Evolutionary conservation across 169 alveolate genomes (phyloP), one percentile per base, ranked within the genome.

Genomic region (Eimeria tenella): DNA sequence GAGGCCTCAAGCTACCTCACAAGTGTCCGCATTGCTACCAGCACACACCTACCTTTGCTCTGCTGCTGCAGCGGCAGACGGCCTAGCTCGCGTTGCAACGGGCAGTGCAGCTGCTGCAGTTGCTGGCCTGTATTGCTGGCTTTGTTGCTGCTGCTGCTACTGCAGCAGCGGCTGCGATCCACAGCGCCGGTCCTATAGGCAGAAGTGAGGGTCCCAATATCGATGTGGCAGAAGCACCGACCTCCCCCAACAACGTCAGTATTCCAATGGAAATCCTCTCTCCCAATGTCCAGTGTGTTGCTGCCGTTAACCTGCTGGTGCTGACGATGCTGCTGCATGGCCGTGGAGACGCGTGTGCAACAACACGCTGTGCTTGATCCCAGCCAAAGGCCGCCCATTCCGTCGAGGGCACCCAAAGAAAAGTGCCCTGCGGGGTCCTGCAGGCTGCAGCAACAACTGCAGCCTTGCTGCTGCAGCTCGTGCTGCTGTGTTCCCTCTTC

Each of bases 51-150:
- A 75, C 86, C 86, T 50, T 25, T 42, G 86, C 86, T 75, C 11
- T 75, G 86, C 68, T 75, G 86, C 86, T 75, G 86, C 86, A 75
- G 65, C 86, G 86, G 86, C 65, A 75, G 19, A 62, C 86, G 86
- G 13, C 86, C 60, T 8, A 52, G 86, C 86, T 75, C 65, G 65
- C 86, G 65, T n/a, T 68, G 77, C 77, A 68, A 23, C 49, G 77
- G 77, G 31, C 77, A 68, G 77, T 68, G 77, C n/a, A 68, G 77
- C 77, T 68, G 77, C 77, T n/a, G 77, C 77, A 68, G 77, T 23
- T n/a, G 77, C n/a, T 13, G 42, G 49, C 31, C 31, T 23, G 77
- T 17, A 0, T 23, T 68, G 31, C n/a, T 17, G 31, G 49, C 11
- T 10, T 13, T 7, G 11, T n/a, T 42, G 65, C 68, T 50, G 65